Evolutionary conservation across 1,284 basidiomycete genomes (phyloP).

Genomic region (Puccinia coronata): DNA sequence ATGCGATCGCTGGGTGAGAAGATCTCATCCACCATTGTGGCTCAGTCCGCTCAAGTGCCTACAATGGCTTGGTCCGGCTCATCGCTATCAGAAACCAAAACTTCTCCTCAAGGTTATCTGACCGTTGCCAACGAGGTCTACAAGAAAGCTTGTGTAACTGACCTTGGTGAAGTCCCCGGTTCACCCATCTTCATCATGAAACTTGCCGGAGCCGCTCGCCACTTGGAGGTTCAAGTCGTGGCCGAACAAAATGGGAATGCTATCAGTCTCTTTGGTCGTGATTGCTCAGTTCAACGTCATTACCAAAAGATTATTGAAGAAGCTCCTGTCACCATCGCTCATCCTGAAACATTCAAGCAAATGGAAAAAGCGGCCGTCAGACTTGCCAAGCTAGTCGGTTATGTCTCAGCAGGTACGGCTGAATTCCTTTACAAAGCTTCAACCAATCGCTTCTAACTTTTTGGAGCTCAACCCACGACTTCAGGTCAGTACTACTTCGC

Average conservation of each 20-base stretch:
- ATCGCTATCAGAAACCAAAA: constrained; percentile 83
- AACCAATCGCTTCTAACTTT: constrained; percentile 93
- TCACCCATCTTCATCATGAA: constrained; percentile 99
- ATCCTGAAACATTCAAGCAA: constrained; percentile 82
- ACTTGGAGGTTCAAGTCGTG: constrained; percentile 96
- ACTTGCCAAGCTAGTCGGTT: constrained; percentile 95
- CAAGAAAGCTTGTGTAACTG: constrained; percentile 81
- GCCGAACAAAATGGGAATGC: constrained; percentile 99
- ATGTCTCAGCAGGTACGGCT: constrained; percentile 94
- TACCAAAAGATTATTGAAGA: constrained; percentile 99
- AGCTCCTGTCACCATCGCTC: constrained; percentile 96
- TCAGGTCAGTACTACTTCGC: constrained; percentile 82
- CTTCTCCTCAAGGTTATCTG: constrained; percentile 87
- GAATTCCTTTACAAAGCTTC: constrained; percentile 88
- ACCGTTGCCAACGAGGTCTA: constrained; percentile 92
- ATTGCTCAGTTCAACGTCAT: constrained; percentile 98
- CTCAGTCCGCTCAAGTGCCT: constrained; percentile 94
- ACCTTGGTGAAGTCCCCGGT: constrained; percentile 90
- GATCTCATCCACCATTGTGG: constrained; percentile 98
- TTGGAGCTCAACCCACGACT: constrained; percentile 98
- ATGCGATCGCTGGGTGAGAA: constrained; percentile 99
- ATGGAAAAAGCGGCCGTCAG: constrained; percentile 99
- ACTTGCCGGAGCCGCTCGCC: constrained; percentile 92
- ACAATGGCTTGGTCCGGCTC: constrained; percentile 99
- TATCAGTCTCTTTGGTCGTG: constrained; percentile 97